Percentiles rank a stretch among this genome's conserved stretches.
These are phyloP conservation scores for Pythium dissotocum DNA, from an alignment of 352 stramenopile genomes.

Conservation along the genomic window DNA sequence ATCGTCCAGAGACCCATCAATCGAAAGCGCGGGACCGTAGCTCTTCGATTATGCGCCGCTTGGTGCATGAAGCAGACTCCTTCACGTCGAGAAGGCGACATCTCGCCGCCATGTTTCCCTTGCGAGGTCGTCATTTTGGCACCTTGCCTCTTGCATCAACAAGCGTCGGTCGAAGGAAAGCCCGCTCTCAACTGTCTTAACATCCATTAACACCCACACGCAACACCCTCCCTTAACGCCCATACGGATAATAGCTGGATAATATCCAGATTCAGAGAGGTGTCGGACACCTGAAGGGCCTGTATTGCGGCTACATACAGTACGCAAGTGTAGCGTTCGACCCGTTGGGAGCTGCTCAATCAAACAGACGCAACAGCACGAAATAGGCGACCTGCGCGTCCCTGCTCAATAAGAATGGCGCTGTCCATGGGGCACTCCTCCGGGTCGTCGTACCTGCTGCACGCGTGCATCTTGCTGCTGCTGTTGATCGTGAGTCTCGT, in stretches of 20 bases:
- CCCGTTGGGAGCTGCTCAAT: neutral
- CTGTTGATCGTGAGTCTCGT: slow-evolving; percentile 70
- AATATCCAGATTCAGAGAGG: neutral
- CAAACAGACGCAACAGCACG: neutral
- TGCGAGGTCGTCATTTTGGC: neutral
- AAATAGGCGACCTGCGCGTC: neutral
- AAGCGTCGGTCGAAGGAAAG: neutral
- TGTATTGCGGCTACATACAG: slow-evolving; percentile 9
- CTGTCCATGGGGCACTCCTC: slow-evolving; percentile 42
- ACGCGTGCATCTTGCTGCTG: slow-evolving; percentile 69
- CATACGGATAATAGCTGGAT: neutral
- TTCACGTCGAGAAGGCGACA: slow-evolving; percentile 2
- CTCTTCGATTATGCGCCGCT: neutral
- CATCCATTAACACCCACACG: slow-evolving; percentile 7
- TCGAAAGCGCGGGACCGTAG: slow-evolving; percentile 6
- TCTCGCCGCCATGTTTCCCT: slow-evolving; percentile 21
- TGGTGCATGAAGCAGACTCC: neutral
- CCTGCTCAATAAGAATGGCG: slow-evolving; percentile 9
- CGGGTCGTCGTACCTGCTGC: slow-evolving; percentile 61
- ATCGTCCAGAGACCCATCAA: slow-evolving; percentile 9
- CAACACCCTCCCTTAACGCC: slow-evolving; percentile 3
- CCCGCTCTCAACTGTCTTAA: slow-evolving; percentile 6
- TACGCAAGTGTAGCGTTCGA: neutral
- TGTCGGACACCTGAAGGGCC: neutral
- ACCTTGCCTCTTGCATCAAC: neutral